A percentile compares a stretch with the other conserved stretches of the same genome.
phyloP scores from a whole-genome alignment of 2,329 filamentous ascomycete genomes.

The Pleurostoma richardsiae region DNA sequence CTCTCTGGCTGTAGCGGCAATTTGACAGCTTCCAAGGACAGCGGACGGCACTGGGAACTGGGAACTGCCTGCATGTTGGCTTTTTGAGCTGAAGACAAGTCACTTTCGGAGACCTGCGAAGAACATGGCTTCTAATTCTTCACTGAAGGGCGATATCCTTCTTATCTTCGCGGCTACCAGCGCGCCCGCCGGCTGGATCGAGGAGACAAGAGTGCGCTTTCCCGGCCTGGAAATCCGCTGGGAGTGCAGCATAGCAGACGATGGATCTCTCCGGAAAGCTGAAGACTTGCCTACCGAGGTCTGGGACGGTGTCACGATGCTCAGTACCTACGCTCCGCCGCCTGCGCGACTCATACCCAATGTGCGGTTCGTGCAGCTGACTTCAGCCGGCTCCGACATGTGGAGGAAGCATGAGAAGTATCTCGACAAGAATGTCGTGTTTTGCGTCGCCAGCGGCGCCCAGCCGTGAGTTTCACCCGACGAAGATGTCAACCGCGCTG shows the following conservation, averaged over 20 bases:
- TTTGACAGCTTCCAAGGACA: too few species aligned
- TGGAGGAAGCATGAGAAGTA: constrained; percentile 25
- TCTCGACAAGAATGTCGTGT: constrained; percentile 21
- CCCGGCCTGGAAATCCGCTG: constrained; percentile 24
- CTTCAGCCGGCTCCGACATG: constrained; percentile 30
- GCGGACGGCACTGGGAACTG: too few species aligned
- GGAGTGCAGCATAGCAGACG: constrained; percentile 12
- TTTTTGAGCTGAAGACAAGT: too few species aligned
- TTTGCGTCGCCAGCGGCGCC: constrained; percentile 28
- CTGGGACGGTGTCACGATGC: constrained; percentile 29
- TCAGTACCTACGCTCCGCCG: constrained; percentile 24
- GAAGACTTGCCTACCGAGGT: constrained; percentile 19
- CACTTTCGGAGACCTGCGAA: neutral
- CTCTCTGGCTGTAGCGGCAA: too few species aligned
- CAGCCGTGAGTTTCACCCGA: constrained; percentile 23
- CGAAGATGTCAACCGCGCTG: neutral
- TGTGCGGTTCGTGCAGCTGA: constrained; percentile 32
- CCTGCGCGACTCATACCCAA: constrained; percentile 19
- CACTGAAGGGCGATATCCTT: neutral
- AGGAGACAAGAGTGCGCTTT: constrained; percentile 5
- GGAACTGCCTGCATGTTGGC: too few species aligned
- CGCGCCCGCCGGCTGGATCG: neutral
- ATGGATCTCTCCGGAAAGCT: constrained; percentile 10
- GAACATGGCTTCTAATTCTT: neutral
- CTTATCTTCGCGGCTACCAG: neutral